Conservation (phyloP, 768 basidiomycete genomes). For the Tricholoma furcatifolium region DNA sequence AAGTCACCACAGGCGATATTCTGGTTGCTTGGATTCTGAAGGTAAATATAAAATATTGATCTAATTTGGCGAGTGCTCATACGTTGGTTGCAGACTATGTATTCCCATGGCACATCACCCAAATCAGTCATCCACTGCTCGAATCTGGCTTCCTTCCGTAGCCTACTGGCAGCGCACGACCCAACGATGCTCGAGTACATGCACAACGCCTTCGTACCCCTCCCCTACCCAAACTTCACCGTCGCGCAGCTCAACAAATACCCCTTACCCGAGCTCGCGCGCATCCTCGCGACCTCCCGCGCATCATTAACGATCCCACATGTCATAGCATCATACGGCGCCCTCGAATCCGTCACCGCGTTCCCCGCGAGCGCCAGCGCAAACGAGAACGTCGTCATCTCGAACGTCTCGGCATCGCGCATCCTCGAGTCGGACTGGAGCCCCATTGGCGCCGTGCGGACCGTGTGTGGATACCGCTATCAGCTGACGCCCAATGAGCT, state of each 20-base stretch:
- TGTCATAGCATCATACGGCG: slow-evolving; percentile 27
- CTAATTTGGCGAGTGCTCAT: background rate
- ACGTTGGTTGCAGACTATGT: slow-evolving; percentile 27
- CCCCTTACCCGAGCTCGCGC: slow-evolving; percentile 27
- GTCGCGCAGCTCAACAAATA: slow-evolving; percentile 30
- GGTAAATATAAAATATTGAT: slow-evolving; percentile 15
- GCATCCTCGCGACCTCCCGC: slow-evolving; percentile 19
- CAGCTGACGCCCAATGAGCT: slow-evolving; percentile 33
- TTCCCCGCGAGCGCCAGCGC: slow-evolving; percentile 35
- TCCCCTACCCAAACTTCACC: slow-evolving; percentile 39
- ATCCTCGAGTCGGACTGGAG: slow-evolving; percentile 41
- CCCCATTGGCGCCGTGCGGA: slow-evolving; percentile 28
- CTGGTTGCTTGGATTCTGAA: slow-evolving; percentile 41
- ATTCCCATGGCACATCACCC: slow-evolving; percentile 28
- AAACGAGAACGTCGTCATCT: slow-evolving; percentile 34
- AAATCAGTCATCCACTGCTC: slow-evolving; percentile 32
- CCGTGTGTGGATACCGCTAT: slow-evolving; percentile 39
- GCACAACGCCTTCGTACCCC: slow-evolving; percentile 38
- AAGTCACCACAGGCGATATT: slow-evolving; percentile 34
- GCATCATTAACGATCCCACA: slow-evolving; percentile 26
- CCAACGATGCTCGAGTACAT: slow-evolving; percentile 26
- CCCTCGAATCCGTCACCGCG: slow-evolving; percentile 19
- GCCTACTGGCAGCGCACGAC: slow-evolving; percentile 21
- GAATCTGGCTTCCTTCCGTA: slow-evolving; percentile 38
- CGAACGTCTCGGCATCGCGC: slow-evolving; percentile 40